Evolutionary conservation across 192 early-diverging fungal species (phyloP).

Genomic region (Umbelopsis vinacea): DNA sequence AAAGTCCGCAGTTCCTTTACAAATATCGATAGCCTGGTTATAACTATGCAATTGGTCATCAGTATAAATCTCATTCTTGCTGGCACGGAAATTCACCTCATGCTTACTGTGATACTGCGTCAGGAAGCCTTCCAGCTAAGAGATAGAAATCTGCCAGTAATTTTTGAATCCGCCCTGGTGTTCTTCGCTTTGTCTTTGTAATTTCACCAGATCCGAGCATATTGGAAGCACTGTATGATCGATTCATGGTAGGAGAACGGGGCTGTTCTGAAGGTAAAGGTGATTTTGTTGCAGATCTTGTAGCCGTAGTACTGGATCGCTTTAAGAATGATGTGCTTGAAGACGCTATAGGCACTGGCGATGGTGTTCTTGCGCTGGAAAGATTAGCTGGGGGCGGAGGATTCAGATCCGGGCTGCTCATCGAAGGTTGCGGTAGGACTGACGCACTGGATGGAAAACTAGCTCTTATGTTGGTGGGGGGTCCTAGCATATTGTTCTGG

Average conservation of each 20-base stretch:
- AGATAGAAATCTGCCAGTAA: slow-evolving; percentile 76
- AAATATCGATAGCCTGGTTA: slow-evolving; percentile 63
- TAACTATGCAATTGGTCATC: slow-evolving; percentile 49
- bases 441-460: neutral
- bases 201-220: slow-evolving; percentile 27
- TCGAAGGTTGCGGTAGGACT: slow-evolving; percentile 14
- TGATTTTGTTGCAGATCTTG: slow-evolving; percentile 19
- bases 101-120: slow-evolving; percentile 64
- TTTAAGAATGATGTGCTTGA: slow-evolving; percentile 25
- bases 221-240: slow-evolving; percentile 34
- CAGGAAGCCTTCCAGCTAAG: slow-evolving; percentile 70
- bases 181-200: slow-evolving; percentile 57
- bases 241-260: slow-evolving; percentile 50
- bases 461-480: neutral
- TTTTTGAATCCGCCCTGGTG: slow-evolving; percentile 74
- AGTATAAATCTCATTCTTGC: neutral
- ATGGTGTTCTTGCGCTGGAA: slow-evolving; percentile 21
- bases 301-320: slow-evolving; percentile 19
- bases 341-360: slow-evolving; percentile 16
- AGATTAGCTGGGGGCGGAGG: slow-evolving; percentile 9
- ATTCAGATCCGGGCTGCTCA: slow-evolving; percentile 19
- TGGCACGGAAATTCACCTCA: neutral
- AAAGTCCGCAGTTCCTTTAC: slow-evolving; percentile 71
- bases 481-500: neutral
- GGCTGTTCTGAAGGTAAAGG: slow-evolving; percentile 40